Evolutionary conservation across 1,139 yeast genomes (phyloP).

Genomic region (Tardiomyces digboiensis): DNA sequence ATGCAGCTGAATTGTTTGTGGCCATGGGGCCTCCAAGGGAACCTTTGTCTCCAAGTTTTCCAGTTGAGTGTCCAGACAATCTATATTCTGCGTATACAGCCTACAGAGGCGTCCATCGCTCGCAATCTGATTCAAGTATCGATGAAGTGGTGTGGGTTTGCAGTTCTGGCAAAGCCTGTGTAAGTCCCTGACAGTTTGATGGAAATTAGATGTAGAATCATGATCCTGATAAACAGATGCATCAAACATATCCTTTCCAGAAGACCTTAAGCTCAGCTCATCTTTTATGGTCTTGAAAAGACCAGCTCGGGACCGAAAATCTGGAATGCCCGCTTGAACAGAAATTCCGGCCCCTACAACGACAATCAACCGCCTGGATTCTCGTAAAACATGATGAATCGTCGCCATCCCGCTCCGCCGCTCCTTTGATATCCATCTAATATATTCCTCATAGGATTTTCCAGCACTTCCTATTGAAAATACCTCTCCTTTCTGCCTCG

Average conservation of each 20-base stretch:
- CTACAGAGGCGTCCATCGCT: constrained; percentile 55
- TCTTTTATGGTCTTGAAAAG: constrained; percentile 54
- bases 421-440: constrained; percentile 9
- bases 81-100: constrained; percentile 43
- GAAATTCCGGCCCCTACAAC: constrained; percentile 88
- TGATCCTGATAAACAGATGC: constrained; percentile 65
- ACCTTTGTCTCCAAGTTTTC: constrained; percentile 39
- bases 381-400: constrained; percentile 21
- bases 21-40: constrained; percentile 40
- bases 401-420: constrained; percentile 15
- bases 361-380: constrained; percentile 27
- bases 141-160: constrained; percentile 66
- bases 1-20: constrained; percentile 62
- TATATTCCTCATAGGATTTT: constrained; percentile 4
- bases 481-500: constrained; percentile 5
- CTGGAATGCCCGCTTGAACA: constrained; percentile 88
- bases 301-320: constrained; percentile 73
- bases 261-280: constrained; percentile 28
- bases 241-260: constrained; percentile 77
- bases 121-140: constrained; percentile 48
- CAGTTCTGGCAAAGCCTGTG: constrained; percentile 49
- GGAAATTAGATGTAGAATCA: constrained; percentile 52
- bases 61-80: constrained; percentile 36
- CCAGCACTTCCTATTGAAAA: constrained; percentile 4
- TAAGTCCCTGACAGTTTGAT: constrained; percentile 60